Base-by-base conservation (phyloP, 2,329 filamentous ascomycete species). In the Arthrobotrys megalospora region DNA sequence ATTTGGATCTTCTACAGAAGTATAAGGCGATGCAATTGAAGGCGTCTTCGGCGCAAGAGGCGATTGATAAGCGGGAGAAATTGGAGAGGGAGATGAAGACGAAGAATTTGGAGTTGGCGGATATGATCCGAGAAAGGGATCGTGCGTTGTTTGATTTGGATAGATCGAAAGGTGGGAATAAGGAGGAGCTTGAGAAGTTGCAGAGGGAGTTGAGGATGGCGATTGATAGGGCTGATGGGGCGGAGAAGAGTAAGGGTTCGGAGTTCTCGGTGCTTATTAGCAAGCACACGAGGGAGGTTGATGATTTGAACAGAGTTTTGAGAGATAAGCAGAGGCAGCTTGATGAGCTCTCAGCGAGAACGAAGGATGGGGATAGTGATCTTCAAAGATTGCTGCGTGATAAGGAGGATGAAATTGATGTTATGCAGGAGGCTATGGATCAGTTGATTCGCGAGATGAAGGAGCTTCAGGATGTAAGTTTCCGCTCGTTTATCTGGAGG, bases 341-440 rank as follows among this genome's bases (percentile, higher is more conserved):
- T 50, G 94, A 97, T 32, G 94, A 97, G 34, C 87, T 93, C 45
- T 92, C 94, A 70, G 87, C 90, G 82, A 93, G 92, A 84, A 88
- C 93, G 65, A 89, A 90, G 28, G 93, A 97, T 80, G 92, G 93
- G 48, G 92, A 91, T 84, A 92, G 91, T 0, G 96, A 98, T 82
- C 90, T 97, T 21, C 94, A 97, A 84, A 89, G 91, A 79, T 88
- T 93, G 65, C 88, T 99, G 36, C 91, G 92, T 55, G 96, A 98
- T 80, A 98, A 97, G 87, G 96, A 99, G 83, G 94, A 97, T 82
- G 96, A 99, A 85, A 90, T 99, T 28, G 96, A 98, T 85, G 94
- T 98, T 55, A 97, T 97, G 88, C 97, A 97, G 86, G 93, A 94
- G 53, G 94, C 94, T 82, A 96, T 99, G 93, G 96, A 99, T 83